phyloP scores from a whole-genome alignment of 2,329 filamentous ascomycete species.

The Arthrobotrys entomopaga region DNA sequence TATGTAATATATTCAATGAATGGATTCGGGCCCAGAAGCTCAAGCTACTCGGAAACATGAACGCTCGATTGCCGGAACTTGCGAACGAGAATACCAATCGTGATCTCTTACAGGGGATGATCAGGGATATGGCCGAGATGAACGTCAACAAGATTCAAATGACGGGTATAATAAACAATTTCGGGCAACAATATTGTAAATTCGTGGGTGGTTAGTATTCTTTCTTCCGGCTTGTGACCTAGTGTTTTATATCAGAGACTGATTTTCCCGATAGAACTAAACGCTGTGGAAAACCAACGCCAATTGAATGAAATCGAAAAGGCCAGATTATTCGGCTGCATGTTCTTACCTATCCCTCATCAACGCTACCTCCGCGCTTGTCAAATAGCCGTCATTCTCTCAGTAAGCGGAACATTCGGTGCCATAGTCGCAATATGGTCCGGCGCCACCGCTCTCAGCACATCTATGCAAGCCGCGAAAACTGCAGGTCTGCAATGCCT shows the following conservation, averaged over 20 bases:
- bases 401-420: slow-evolving; percentile 28
- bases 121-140: slow-evolving; percentile 38
- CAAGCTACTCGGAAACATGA: slow-evolving; percentile 6
- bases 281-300: slow-evolving; percentile 57
- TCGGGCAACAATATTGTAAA: slow-evolving; percentile 44
- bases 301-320: slow-evolving; percentile 57
- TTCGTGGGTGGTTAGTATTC: slow-evolving; percentile 25
- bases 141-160: slow-evolving; percentile 32
- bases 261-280: slow-evolving; percentile 39
- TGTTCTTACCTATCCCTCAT: slow-evolving; percentile 12
- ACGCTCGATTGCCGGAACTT: slow-evolving; percentile 26
- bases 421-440: slow-evolving; percentile 39
- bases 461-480: slow-evolving; percentile 30
- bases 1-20: slow-evolving; percentile 43
- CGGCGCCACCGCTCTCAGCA: slow-evolving; percentile 10
- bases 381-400: slow-evolving; percentile 24
- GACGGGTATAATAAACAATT: slow-evolving; percentile 42
- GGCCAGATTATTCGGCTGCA: slow-evolving; percentile 16
- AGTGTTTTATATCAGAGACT: slow-evolving; percentile 3
- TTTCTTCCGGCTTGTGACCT: not conserved
- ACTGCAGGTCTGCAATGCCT: slow-evolving; percentile 41
- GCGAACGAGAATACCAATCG: slow-evolving; percentile 32
- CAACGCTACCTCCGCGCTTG: slow-evolving; percentile 30
- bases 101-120: slow-evolving; percentile 21
- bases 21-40: slow-evolving; percentile 39